These are phyloP conservation scores for Microcyclospora tardicrescens DNA, from an alignment of 2,329 filamentous ascomycete species.

Conservation along the genomic window DNA sequence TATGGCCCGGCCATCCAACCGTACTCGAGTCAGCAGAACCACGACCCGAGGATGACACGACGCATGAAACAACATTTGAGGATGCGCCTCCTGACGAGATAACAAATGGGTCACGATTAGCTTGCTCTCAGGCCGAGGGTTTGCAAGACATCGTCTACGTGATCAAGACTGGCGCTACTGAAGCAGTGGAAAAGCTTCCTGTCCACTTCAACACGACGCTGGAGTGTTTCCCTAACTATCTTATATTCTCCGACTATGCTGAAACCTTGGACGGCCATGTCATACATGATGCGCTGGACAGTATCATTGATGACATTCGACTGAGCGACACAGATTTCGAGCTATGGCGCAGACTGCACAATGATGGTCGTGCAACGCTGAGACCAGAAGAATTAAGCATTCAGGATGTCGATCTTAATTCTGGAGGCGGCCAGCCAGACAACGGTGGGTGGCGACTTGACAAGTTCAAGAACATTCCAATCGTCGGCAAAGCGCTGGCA, in stretches of 20 bases:
- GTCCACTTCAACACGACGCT: slow-evolving; percentile 43
- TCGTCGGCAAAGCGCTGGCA: slow-evolving; percentile 37
- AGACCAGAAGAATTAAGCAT: slow-evolving; percentile 6
- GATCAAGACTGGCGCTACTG: slow-evolving; percentile 47
- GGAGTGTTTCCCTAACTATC: slow-evolving; percentile 31
- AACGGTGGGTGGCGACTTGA: slow-evolving; percentile 34
- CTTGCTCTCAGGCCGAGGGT: no score
- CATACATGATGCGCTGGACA: slow-evolving; percentile 21
- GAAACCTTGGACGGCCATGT: slow-evolving; percentile 32
- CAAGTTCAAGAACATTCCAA: slow-evolving; percentile 43
- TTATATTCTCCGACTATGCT: slow-evolving; percentile 41
- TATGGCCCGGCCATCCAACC: no score
- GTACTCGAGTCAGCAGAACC: no score
- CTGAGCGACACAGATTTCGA: slow-evolving; percentile 22
- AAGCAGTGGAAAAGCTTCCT: slow-evolving; percentile 43
- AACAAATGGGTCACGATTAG: slow-evolving; percentile 13
- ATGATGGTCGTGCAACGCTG: slow-evolving; percentile 16
- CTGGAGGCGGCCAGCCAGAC: no score
- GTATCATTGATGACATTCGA: slow-evolving; percentile 15
- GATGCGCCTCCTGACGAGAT: slow-evolving; percentile 1
- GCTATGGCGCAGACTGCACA: slow-evolving; percentile 20
- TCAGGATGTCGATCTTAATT: slow-evolving; percentile 2
- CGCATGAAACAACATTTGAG: not conserved
- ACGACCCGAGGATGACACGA: not conserved
- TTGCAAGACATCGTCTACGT: slow-evolving; percentile 45